Evolutionary conservation across 352 stramenopile species (phyloP), one percentile per base, ranked within the genome.

Genomic region (Plasmopara muralis): DNA sequence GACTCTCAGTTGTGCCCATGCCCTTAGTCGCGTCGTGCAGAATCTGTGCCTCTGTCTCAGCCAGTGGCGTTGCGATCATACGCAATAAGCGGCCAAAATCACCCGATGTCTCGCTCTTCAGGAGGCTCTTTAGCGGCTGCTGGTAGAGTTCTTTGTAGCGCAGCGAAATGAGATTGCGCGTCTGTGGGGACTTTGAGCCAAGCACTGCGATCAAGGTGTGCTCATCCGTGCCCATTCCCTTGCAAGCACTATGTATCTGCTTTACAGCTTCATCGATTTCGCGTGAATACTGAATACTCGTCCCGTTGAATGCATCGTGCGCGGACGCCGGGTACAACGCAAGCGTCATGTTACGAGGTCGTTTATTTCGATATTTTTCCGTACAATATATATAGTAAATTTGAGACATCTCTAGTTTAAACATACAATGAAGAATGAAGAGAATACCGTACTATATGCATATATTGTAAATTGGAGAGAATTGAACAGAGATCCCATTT

Each of bases 161-260:
- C 47, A 84, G 37, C 43, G 64, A 60, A 49, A 91, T 85, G 55
- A 89, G 64, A 53, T 77, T 76, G 50, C 80, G 80, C 54, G 62
- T 68, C 56, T 86, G 70, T 40, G 77, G 75, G 25, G 80, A 87
- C 58, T 83, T 84, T 61, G 64, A 72, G 47, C 80, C 77, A 16
- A 91, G 64, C 48, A 87, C 72, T 5, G 64, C 42, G 63, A 83
- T 87, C 47, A 91, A 66, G 47, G 70, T 76, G 61, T 85, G 44
- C 64, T 91, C 80, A 57, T 91, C 77, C 47, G 80, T 91, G 65
- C 80, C 80, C 16, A 85, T 35, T 42, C 80, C 80, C 50, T 82
- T 78, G 57, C 67, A 83, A 16, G 80, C 80, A 12, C 47, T 62
- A 47, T 85, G 51, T 55, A 91, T 91, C 60, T 91, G 73, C 53